phyloP scores from a whole-genome alignment of 2,329 filamentous ascomycete species.

The Epichloe coenophiala region DNA sequence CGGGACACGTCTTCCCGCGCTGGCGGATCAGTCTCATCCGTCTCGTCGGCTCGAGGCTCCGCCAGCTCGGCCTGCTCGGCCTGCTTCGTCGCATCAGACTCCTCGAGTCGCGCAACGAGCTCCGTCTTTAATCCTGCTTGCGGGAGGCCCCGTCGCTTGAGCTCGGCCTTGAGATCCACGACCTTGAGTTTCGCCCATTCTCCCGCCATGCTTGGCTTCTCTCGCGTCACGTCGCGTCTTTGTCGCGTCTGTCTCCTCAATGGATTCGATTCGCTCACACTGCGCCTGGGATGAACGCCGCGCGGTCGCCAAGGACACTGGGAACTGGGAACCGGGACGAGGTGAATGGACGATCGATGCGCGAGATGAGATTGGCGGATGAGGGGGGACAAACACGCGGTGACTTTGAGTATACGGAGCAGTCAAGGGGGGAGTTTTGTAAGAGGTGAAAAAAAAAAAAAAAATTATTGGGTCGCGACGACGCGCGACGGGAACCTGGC shows the following conservation, averaged over 20 bases:
- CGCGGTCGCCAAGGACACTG: neutral
- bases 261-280: too few species aligned
- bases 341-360: neutral
- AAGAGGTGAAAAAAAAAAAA: too few species aligned
- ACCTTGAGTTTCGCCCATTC: slow-evolving; percentile 55
- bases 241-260: too few species aligned
- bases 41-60: neutral
- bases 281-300: too few species aligned
- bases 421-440: too few species aligned
- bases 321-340: neutral
- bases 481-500: too few species aligned
- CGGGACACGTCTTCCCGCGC: neutral
- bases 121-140: slow-evolving; percentile 59
- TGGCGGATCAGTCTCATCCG: neutral
- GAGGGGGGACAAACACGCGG: too few species aligned
- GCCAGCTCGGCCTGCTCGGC: neutral
- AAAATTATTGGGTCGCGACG: too few species aligned
- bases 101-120: slow-evolving; percentile 49
- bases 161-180: slow-evolving; percentile 58
- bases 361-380: neutral
- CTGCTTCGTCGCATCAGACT: slow-evolving; percentile 8
- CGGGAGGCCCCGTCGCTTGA: slow-evolving; percentile 57
- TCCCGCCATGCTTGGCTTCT: neutral
- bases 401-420: too few species aligned
- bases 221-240: too few species aligned